Base-by-base conservation (phyloP, 306 rosid species). In the Vachellia pachyceras region DNA sequence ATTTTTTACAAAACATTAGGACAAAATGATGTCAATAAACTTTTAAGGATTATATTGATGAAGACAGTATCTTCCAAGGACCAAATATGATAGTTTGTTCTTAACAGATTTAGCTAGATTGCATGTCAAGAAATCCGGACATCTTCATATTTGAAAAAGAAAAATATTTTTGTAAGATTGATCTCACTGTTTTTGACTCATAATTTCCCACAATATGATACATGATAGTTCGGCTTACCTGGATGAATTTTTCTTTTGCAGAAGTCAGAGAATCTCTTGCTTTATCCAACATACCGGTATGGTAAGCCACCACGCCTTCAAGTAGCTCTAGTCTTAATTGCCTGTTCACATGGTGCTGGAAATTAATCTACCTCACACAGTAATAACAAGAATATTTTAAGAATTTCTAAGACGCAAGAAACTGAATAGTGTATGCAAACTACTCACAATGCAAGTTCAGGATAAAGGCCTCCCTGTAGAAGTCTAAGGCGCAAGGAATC, bases 231-330 rank as follows among this genome's bases (percentile, higher is more conserved):
- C 9, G 49, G 85, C 85, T 50, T 58, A 93, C 97, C 95, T 86
- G 87, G 46, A 22, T 75, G 82, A 90, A 88, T 75, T 93, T 95
- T 36, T 79, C 83, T 70, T 54, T 91, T 33, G 99, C 99, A 22
- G 93, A 86, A 71, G 81, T 73, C 83, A 95, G 79, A 61, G 87
- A 89, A 76, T 80, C 73, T 73, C 86, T 88, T 33, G 97, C 87
- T 86, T 88, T 90, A 61, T 87, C 98, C 78, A 89, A 81, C 79
- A 84, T 91, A 67, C 94, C 95, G 75, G 82, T 83, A 68, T 95
- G 97, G 87, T 89, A 95, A 17, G 99, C 97, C 79, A 94, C 97
- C 73, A 93, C 97, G 70, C 97, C 98, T 87, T 95, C 99, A 80
- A 95, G 89, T 75, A 95, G 86, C 88, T 95, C 97, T 49, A 95